Conservation (phyloP, 331 rosid species). For the Prunus yedoensis region DNA sequence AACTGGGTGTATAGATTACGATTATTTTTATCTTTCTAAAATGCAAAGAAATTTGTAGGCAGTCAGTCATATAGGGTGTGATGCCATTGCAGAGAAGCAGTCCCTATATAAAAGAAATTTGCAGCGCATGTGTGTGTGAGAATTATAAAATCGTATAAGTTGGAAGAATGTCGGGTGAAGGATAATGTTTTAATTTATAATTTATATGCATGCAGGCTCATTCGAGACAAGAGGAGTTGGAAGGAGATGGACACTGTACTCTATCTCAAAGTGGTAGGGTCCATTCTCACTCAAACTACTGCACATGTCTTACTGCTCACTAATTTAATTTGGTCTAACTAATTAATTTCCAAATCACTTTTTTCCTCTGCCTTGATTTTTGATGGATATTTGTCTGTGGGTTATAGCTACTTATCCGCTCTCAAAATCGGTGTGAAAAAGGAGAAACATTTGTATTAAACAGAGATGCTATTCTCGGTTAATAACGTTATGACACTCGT, state of each 20-base stretch:
- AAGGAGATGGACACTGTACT: slow-evolving; percentile 28
- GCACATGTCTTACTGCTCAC: not conserved
- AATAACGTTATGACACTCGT: too few species aligned
- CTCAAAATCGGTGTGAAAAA: too few species aligned
- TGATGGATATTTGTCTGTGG: too few species aligned
- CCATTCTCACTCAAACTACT: slow-evolving; percentile 22
- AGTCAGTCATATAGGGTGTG: not conserved
- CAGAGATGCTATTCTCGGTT: too few species aligned
- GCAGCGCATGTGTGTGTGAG: slow-evolving; percentile 17
- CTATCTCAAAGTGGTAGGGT: slow-evolving; percentile 42
- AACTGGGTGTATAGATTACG: too few species aligned
- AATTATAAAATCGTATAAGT: not conserved
- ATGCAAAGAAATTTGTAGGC: not conserved
- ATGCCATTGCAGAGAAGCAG: not conserved
- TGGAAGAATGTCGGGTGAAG: slow-evolving; percentile 32
- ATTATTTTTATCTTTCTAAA: too few species aligned
- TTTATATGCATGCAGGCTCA: slow-evolving; percentile 8
- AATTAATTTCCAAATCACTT: too few species aligned
- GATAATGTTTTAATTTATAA: not conserved
- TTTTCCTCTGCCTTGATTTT: not conserved
- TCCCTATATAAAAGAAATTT: not conserved
- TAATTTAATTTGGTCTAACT: not conserved
- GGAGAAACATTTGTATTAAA: too few species aligned
- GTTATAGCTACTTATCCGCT: too few species aligned
- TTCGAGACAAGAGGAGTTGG: slow-evolving; percentile 39